Conservation (phyloP, 768 basidiomycete genomes). For the Dioszegia crocea region DNA sequence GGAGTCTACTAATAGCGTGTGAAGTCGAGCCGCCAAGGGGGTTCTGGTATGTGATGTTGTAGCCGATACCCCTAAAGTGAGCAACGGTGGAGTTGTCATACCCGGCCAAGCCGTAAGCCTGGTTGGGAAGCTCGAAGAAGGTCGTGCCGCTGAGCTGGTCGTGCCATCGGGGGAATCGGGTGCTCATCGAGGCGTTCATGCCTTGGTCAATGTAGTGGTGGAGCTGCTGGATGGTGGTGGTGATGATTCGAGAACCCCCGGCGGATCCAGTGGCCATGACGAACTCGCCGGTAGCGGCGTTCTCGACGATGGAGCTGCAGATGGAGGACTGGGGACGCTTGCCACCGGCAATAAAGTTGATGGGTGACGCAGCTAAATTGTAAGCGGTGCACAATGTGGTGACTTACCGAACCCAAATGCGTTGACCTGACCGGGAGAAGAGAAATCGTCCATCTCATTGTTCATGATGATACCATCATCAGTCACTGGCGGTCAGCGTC, state of each 20-base stretch:
- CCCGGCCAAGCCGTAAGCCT: conserved; percentile 20
- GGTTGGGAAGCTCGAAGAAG: conserved; percentile 25
- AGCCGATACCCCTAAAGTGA: conserved; percentile 21
- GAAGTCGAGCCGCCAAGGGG: conserved; percentile 22
- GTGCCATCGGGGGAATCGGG: conserved; percentile 35
- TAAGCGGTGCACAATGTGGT: neutral
- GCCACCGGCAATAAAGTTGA: conserved; percentile 49
- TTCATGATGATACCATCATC: conserved; percentile 42
- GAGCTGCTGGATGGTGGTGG: conserved; percentile 51
- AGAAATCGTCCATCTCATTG: conserved; percentile 47
- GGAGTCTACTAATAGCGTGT: conserved; percentile 31
- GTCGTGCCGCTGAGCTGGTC: conserved; percentile 38
- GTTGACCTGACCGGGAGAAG: conserved; percentile 30
- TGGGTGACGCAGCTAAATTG: conserved; percentile 41
- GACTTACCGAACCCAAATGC: conserved; percentile 49
- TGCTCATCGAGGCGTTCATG: conserved; percentile 20
- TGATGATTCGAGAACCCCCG: conserved; percentile 51
- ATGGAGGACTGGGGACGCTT: conserved; percentile 50
- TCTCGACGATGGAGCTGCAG: conserved; percentile 50
- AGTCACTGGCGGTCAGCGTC: conserved; percentile 23
- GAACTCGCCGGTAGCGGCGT: conserved; percentile 48
- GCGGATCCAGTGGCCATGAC: conserved; percentile 51
- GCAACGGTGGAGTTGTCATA: conserved; percentile 36
- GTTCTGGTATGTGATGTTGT: conserved; percentile 34
- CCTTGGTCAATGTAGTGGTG: conserved; percentile 51